Percentiles rank a stretch among this genome's conserved stretches.
phyloP scores from a whole-genome alignment of 75 land plant genomes.

The Pseudotsuga menziesii region DNA sequence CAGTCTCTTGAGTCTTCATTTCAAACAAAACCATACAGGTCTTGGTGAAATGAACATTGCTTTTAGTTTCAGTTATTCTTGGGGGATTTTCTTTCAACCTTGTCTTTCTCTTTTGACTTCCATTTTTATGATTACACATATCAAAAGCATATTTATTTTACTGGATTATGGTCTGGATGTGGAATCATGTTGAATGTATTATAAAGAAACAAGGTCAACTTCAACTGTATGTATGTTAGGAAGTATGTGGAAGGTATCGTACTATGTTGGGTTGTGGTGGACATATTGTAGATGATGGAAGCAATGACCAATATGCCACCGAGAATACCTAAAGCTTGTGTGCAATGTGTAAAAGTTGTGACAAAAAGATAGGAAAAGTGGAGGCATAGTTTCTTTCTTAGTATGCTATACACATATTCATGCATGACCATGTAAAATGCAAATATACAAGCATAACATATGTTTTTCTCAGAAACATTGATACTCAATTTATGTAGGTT shows the following conservation, averaged over 20 bases:
- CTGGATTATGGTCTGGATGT: constrained; percentile 43
- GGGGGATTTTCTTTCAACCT: background rate
- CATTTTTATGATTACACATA: background rate
- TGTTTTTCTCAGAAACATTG: background rate
- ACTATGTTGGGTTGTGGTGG: constrained; percentile 4
- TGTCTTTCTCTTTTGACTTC: background rate
- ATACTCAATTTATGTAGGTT: background rate
- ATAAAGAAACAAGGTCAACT: constrained; percentile 75
- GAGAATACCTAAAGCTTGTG: constrained; percentile 85
- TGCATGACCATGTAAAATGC: background rate
- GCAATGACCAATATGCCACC: constrained; percentile 50
- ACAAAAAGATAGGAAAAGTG: constrained; percentile 82
- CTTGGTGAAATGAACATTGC: background rate
- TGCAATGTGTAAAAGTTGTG: constrained; percentile 76
- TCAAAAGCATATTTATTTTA: background rate
- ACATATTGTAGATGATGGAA: constrained; percentile 14
- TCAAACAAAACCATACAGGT: too few species aligned
- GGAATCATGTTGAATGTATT: constrained; percentile 84
- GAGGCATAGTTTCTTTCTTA: constrained; percentile 35
- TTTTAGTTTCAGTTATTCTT: background rate
- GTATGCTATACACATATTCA: background rate
- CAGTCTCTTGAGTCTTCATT: too few species aligned
- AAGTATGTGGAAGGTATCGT: constrained; percentile 61
- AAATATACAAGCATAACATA: background rate
- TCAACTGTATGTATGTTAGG: constrained; percentile 61